Conservation (phyloP, 2,329 filamentous ascomycete genomes). For the Tricladium varicosporioides region DNA sequence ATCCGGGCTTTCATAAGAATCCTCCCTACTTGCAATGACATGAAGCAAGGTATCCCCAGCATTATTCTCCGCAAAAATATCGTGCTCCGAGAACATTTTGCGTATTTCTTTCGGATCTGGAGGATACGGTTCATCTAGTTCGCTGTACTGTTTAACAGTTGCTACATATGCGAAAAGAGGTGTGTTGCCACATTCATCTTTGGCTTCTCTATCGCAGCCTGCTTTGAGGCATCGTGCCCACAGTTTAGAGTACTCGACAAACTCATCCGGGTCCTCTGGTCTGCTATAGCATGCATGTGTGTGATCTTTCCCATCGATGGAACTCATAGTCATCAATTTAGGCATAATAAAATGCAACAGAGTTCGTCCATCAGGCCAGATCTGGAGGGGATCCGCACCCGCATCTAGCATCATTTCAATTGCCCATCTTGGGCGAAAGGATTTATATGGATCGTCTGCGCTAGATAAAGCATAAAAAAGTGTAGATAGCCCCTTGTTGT, state of each 20-base stretch:
- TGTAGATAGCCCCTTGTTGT: not conserved
- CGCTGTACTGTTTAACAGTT: not conserved
- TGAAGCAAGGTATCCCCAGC: conserved; percentile 34
- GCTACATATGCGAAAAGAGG: conserved; percentile 6
- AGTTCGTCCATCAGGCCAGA: conserved; percentile 2
- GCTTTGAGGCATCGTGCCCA: not conserved
- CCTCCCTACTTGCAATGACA: conserved; percentile 22
- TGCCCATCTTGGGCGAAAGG: not conserved
- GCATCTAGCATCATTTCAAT: not conserved
- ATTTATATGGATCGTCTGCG: not conserved
- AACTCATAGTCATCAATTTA: not conserved
- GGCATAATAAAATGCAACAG: conserved; percentile 3
- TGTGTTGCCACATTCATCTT: conserved; percentile 3
- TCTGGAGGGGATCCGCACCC: conserved; percentile 7
- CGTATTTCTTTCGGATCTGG: conserved; percentile 1
- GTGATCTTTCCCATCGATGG: not conserved
- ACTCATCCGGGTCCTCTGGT: not conserved
- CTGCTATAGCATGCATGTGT: not conserved
- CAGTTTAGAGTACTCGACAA: not conserved
- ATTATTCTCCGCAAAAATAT: conserved; percentile 29
- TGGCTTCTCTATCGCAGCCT: not conserved
- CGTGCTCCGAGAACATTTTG: conserved; percentile 12
- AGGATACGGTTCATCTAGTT: not conserved
- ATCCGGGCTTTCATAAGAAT: not conserved
- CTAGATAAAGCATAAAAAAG: not conserved